Evolutionary conservation across 2,329 filamentous ascomycete species (phyloP), one percentile per base, ranked within the genome.

Genomic region (Chaetothyriales sp.): DNA sequence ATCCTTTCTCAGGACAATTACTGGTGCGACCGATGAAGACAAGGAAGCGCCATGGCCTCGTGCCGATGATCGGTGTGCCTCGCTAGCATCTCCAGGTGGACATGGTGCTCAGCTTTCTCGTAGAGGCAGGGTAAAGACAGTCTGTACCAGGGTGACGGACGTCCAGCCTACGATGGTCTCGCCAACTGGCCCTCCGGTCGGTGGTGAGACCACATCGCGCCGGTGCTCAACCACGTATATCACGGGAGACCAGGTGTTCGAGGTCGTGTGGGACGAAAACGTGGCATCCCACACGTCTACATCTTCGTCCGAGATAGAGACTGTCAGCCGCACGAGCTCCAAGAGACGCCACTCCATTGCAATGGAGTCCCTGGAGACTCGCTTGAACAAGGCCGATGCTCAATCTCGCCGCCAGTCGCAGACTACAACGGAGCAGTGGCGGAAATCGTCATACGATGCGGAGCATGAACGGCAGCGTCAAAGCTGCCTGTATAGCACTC

Each of bases 191-290:
- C 20, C 22, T 29, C 49, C 48, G 28, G 28, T 33, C 13, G 48
- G 37, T 28, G 40, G 47, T 44, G 25, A 54, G 25, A 33, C 44
- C 20, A 18, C 47, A 37, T 22, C 18, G 29, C 58, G 57, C 6
- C 54, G 57, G 18, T 60, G 56, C 51, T 61, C 56, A 9, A 58
- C 58, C 25, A 51, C 46, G 19, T 60, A 56, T 47, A 43, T 58
- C 5, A 57, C 59, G 10, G 51, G 54, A 15, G 49, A 52, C 37
- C 46, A 28, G n/a, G 51, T 55, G 45, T 57, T 58, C 25, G 59
- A 61, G 47, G 54, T 61, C 19, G 56, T 61, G 22, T 60, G 59
- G 59, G 59, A 58, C 33, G 56, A 56, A 44, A 56, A 57, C 29
- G 49, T 45, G n/a, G 55, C 54, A 13, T 46, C 48, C 40, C 40